A percentile compares a stretch with the other conserved stretches of the same genome.
These are phyloP conservation scores for Cucurbita ficifolia DNA, from an alignment of 306 rosid species.

Conservation along the genomic window DNA sequence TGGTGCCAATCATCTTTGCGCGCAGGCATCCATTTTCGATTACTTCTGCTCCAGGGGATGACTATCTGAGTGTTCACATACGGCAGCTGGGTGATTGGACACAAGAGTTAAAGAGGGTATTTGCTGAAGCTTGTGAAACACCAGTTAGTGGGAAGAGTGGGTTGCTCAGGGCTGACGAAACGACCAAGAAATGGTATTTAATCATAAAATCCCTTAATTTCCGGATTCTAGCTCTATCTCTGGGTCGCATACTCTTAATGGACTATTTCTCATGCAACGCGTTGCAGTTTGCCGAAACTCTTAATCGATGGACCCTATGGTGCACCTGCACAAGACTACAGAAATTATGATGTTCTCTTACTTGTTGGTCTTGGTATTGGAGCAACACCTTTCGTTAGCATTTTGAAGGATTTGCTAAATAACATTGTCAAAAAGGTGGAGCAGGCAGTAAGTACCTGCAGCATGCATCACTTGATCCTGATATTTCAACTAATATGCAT, in stretches of 20 bases:
- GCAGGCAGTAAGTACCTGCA: slow-evolving; percentile 58
- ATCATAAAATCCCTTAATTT: background rate
- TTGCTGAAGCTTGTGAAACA: slow-evolving; percentile 84
- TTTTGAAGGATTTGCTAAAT: slow-evolving; percentile 83
- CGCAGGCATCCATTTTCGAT: slow-evolving; percentile 98
- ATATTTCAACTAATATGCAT: background rate
- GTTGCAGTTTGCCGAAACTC: slow-evolving; percentile 75
- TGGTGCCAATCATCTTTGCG: background rate
- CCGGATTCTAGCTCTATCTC: background rate
- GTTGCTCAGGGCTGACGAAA: slow-evolving; percentile 91
- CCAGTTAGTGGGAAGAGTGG: slow-evolving; percentile 96
- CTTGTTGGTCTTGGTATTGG: slow-evolving; percentile 98
- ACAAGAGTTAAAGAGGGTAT: slow-evolving; percentile 84
- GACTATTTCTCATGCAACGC: slow-evolving; percentile 4
- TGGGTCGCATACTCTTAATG: background rate
- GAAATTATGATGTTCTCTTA: slow-evolving; percentile 76
- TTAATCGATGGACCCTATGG: slow-evolving; percentile 96
- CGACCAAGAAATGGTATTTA: slow-evolving; percentile 68
- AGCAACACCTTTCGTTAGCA: slow-evolving; percentile 97
- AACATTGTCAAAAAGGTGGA: slow-evolving; percentile 91
- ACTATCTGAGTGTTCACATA: slow-evolving; percentile 92
- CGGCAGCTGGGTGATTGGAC: slow-evolving; percentile 99
- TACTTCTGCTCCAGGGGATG: slow-evolving; percentile 99
- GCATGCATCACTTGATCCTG: background rate
- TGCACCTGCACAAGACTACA: slow-evolving; percentile 91